Conservation (phyloP, 805 yeast genomes). For the Metschnikowia dekortorum region DNA sequence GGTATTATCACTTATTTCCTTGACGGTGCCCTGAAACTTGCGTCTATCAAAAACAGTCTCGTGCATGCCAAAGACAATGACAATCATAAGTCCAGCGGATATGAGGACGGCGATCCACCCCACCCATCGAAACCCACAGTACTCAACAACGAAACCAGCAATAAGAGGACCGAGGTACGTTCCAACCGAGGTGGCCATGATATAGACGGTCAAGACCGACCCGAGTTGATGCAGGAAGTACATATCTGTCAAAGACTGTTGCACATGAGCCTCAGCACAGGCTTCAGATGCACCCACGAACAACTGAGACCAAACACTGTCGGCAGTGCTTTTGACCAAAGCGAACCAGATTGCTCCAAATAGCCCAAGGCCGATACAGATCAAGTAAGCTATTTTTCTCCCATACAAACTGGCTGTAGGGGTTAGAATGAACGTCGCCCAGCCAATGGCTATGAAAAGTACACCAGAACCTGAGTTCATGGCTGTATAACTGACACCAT, state of each 20-base stretch:
- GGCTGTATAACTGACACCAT: conserved; percentile 58
- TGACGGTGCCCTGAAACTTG: conserved; percentile 19
- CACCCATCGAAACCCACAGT: conserved; percentile 72
- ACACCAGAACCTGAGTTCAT: conserved; percentile 85
- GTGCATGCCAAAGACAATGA: conserved; percentile 58
- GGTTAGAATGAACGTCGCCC: conserved; percentile 58
- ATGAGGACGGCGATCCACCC: conserved; percentile 65
- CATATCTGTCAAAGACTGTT: conserved; percentile 64
- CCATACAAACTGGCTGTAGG: conserved; percentile 71
- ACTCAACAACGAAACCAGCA: conserved; percentile 66
- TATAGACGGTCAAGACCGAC: conserved; percentile 65
- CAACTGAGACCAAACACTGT: conserved; percentile 72
- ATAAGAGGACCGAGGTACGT: conserved; percentile 76
- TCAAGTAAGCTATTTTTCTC: conserved; percentile 56
- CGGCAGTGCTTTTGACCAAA: conserved; percentile 46
- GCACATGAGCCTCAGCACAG: conserved; percentile 71
- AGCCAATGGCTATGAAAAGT: conserved; percentile 63
- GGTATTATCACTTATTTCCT: not conserved
- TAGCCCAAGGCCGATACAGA: conserved; percentile 57
- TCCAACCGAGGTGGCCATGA: conserved; percentile 70
- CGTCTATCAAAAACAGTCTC: conserved; percentile 60
- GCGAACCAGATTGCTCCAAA: conserved; percentile 74
- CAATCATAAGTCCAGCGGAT: conserved; percentile 44
- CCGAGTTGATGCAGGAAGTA: conserved; percentile 77
- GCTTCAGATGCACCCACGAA: conserved; percentile 80